Conservation (phyloP, 2,329 filamentous ascomycete genomes). For the Chrysosporium queenslandicum region DNA sequence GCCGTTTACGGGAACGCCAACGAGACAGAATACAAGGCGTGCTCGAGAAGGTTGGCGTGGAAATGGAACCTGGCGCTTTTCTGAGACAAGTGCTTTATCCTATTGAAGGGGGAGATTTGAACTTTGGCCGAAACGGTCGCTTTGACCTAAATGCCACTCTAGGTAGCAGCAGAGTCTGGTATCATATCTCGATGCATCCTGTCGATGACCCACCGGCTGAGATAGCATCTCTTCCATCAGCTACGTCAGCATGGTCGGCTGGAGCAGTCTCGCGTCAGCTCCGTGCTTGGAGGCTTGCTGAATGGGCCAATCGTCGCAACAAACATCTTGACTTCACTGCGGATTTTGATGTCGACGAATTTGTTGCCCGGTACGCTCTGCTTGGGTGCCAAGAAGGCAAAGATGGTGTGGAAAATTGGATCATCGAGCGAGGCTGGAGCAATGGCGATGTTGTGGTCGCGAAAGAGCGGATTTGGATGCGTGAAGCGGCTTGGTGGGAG, state of each 20-base stretch:
- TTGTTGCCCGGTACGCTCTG: constrained; percentile 67
- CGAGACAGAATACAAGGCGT: constrained; percentile 73
- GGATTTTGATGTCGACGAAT: constrained; percentile 92
- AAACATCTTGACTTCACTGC: constrained; percentile 90
- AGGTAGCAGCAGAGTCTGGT: constrained; percentile 84
- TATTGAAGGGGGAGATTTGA: constrained; percentile 64
- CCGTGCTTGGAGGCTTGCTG: constrained; percentile 82
- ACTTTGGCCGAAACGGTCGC: constrained; percentile 64
- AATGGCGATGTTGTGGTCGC: constrained; percentile 93
- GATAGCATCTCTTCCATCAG: constrained; percentile 59
- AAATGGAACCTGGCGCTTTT: constrained; percentile 72
- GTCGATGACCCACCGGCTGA: constrained; percentile 73
- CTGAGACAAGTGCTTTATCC: constrained; percentile 74
- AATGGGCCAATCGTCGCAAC: constrained; percentile 92
- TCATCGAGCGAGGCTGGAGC: constrained; percentile 92
- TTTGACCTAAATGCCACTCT: constrained; percentile 67
- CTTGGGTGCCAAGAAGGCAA: constrained; percentile 82
- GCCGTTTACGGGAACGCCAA: constrained; percentile 64
- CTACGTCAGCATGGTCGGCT: constrained; percentile 84
- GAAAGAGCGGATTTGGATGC: constrained; percentile 87
- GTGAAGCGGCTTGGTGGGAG: constrained; percentile 93
- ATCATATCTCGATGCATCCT: constrained; percentile 82
- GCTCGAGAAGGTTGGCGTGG: constrained; percentile 75
- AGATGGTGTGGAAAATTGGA: constrained; percentile 89
- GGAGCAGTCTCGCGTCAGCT: constrained; percentile 86